Evolutionary conservation across 129 eudicot genomes (phyloP).

Genomic region (Pittosporum tobira): DNA sequence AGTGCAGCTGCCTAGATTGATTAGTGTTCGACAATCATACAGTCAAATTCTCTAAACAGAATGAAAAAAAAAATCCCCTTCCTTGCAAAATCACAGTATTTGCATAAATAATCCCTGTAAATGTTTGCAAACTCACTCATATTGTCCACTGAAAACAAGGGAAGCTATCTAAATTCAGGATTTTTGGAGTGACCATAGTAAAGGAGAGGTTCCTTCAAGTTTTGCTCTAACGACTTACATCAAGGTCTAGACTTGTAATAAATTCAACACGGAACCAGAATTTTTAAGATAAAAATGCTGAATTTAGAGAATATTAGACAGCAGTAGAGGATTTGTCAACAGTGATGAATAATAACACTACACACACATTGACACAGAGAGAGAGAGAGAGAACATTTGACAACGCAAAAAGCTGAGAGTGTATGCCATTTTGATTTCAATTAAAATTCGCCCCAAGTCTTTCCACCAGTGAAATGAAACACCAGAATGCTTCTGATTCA

Average conservation of each 20-base stretch:
- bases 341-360: too few species aligned
- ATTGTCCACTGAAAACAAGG: too few species aligned
- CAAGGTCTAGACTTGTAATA: not conserved
- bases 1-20: too few species aligned
- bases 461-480: conserved; percentile 86
- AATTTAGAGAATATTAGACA: not conserved
- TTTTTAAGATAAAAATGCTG: not conserved
- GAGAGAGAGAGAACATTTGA: conserved; percentile 53
- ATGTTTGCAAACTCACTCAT: too few species aligned
- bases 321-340: not conserved
- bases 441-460: conserved; percentile 96
- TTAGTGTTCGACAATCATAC: too few species aligned
- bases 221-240: not conserved
- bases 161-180: too few species aligned
- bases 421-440: conserved; percentile 98
- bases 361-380: conserved; percentile 1
- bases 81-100: too few species aligned
- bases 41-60: too few species aligned
- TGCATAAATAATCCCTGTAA: too few species aligned
- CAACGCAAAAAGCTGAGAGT: conserved; percentile 83
- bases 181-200: too few species aligned
- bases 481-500: conserved; percentile 92
- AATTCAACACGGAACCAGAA: not conserved
- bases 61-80: too few species aligned
- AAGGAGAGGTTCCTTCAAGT: too few species aligned